These are phyloP conservation scores for Epichloe hybrida DNA, from an alignment of 2,329 filamentous ascomycete genomes.

Conservation along the genomic window DNA sequence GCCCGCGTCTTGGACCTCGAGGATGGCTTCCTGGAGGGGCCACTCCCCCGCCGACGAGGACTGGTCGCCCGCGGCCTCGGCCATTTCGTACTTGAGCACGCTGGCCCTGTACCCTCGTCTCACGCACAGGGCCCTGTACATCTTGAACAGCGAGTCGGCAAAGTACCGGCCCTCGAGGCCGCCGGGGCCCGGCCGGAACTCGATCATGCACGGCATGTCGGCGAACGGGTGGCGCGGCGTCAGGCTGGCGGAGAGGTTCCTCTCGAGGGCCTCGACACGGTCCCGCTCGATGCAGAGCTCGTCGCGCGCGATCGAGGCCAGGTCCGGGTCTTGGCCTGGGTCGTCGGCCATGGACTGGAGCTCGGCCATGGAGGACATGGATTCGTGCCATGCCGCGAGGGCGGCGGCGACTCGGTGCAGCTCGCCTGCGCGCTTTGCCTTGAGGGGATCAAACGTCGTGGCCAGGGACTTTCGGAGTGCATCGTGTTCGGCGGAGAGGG, in stretches of 20 bases:
- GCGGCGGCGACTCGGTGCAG: slow-evolving; percentile 43
- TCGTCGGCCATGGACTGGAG: slow-evolving; percentile 34
- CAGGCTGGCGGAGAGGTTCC: slow-evolving; percentile 59
- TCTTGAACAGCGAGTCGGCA: slow-evolving; percentile 70
- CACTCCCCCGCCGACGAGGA: slow-evolving; percentile 46
- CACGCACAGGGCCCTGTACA: slow-evolving; percentile 75
- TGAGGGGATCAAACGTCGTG: slow-evolving; percentile 40
- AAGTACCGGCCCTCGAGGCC: slow-evolving; percentile 88
- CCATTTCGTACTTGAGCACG: slow-evolving; percentile 67
- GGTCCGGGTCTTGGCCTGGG: slow-evolving; percentile 46
- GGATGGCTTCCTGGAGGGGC: slow-evolving; percentile 74
- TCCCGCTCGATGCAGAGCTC: slow-evolving; percentile 58
- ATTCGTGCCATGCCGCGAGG: slow-evolving; percentile 43
- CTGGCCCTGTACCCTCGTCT: slow-evolving; percentile 51
- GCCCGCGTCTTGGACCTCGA: slow-evolving; percentile 65
- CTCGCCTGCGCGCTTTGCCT: slow-evolving; percentile 48
- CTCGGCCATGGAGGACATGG: slow-evolving; percentile 39
- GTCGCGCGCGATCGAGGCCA: slow-evolving; percentile 65
- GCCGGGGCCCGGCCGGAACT: slow-evolving; percentile 83
- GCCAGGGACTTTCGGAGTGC: slow-evolving; percentile 37
- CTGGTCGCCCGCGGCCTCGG: slow-evolving; percentile 47
- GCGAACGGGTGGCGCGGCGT: slow-evolving; percentile 85
- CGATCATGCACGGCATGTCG: slow-evolving; percentile 75
- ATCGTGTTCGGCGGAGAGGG: slow-evolving; percentile 43
- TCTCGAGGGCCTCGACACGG: slow-evolving; percentile 48